These are phyloP conservation scores for Colletotrichum liriopes DNA, from an alignment of 2,329 filamentous ascomycete genomes.

Conservation along the genomic window DNA sequence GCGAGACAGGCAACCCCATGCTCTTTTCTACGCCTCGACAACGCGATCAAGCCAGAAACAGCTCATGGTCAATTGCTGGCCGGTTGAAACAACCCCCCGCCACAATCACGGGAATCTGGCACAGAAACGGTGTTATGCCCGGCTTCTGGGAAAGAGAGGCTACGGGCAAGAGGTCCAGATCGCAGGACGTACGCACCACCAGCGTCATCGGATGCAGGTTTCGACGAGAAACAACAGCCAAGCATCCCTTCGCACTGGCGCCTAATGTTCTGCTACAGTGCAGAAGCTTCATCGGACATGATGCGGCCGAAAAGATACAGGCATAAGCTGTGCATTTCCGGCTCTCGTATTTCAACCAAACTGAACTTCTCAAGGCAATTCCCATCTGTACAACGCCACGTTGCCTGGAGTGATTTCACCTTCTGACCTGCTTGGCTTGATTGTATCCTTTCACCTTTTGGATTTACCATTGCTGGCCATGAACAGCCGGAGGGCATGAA, in stretches of 20 bases:
- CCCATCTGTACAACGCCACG: constrained; percentile 26
- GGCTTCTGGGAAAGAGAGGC: constrained; percentile 7
- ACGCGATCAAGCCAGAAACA: constrained; percentile 28
- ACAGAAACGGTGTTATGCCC: constrained; percentile 32
- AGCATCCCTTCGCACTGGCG: constrained; percentile 15
- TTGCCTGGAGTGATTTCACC: constrained; percentile 25
- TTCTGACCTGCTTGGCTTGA: constrained; percentile 1
- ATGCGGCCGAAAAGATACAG: background rate
- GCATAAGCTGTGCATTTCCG: background rate
- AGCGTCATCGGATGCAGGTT: constrained; percentile 4
- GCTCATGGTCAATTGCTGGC: constrained; percentile 25
- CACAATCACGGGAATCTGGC: constrained; percentile 29
- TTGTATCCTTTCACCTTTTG: background rate
- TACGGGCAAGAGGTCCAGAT: constrained; percentile 15
- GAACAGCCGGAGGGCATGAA: background rate
- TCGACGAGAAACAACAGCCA: constrained; percentile 12
- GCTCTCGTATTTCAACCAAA: background rate
- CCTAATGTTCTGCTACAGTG: constrained; percentile 7
- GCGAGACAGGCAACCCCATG: constrained; percentile 25
- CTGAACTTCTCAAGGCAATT: background rate
- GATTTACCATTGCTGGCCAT: too few relatives aligned
- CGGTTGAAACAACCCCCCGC: constrained; percentile 38
- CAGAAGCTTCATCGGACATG: background rate
- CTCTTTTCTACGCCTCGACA: constrained; percentile 23
- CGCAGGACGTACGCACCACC: constrained; percentile 24